Conservation (phyloP, 2,329 filamentous ascomycete species). For the Cladosporium colombiae region DNA sequence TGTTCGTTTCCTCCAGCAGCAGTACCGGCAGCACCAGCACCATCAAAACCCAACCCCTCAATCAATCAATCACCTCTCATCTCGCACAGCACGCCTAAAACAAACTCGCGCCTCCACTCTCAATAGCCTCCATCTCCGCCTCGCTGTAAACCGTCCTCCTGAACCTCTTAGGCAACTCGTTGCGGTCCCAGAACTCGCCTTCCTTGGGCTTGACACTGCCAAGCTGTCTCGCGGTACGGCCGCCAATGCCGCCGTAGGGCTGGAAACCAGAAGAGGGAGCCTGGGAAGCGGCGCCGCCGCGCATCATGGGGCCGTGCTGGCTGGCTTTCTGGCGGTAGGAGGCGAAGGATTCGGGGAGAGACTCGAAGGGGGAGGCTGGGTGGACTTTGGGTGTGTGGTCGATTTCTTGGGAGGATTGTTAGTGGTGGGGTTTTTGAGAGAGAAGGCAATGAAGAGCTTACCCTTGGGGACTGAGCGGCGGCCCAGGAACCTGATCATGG, state of each 20-base stretch:
- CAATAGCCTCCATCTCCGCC: slow-evolving; percentile 91
- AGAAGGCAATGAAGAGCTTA: slow-evolving; percentile 30
- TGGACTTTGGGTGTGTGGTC: slow-evolving; percentile 74
- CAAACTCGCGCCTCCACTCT: slow-evolving; percentile 80
- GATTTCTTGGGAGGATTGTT: slow-evolving; percentile 54
- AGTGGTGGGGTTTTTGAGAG: neutral
- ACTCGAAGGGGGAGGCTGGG: slow-evolving; percentile 67
- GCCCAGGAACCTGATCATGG: slow-evolving; percentile 54
- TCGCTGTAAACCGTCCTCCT: slow-evolving; percentile 70
- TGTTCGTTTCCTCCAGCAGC: neutral
- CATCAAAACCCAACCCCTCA: neutral
- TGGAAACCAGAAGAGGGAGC: slow-evolving; percentile 19
- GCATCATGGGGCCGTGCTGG: slow-evolving; percentile 69
- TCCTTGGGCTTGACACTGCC: slow-evolving; percentile 69
- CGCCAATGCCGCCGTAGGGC: slow-evolving; percentile 53
- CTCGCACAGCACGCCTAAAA: slow-evolving; percentile 13
- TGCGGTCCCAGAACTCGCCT: slow-evolving; percentile 84
- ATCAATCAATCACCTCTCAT: neutral
- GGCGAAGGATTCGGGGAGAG: slow-evolving; percentile 70
- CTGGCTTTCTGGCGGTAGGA: slow-evolving; percentile 76
- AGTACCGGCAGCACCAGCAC: neutral
- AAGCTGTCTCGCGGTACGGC: slow-evolving; percentile 66
- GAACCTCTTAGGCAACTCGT: slow-evolving; percentile 84
- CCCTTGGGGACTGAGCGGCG: slow-evolving; percentile 49
- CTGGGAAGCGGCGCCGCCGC: slow-evolving; percentile 18